These are phyloP conservation scores for Populus davidiana DNA, from an alignment of 345 rosid genomes.

Conservation along the genomic window DNA sequence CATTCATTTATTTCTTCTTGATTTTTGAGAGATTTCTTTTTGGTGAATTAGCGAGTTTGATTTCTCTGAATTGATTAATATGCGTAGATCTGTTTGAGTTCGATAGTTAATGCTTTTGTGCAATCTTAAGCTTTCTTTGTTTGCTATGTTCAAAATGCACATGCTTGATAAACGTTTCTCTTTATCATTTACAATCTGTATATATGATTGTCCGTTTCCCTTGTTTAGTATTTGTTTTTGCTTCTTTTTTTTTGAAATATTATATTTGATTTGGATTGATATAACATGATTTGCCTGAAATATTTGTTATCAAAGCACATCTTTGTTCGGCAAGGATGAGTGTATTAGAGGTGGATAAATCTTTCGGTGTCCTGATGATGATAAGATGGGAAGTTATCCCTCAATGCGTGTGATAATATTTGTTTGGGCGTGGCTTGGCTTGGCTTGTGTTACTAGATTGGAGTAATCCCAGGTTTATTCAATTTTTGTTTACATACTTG, in stretches of 20 bases:
- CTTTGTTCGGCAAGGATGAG: background rate
- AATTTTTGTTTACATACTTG: background rate
- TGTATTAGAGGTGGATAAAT: background rate
- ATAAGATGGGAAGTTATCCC: too few species aligned
- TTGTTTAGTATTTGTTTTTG: too few species aligned
- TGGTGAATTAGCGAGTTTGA: background rate
- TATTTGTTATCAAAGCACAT: background rate
- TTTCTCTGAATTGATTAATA: background rate
- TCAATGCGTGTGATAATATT: too few species aligned
- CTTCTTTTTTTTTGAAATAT: too few species aligned
- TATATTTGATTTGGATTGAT: background rate
- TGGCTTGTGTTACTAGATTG: background rate
- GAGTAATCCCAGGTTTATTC: background rate
- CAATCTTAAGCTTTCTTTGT: background rate
- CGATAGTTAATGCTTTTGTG: background rate
- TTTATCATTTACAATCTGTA: too few species aligned
- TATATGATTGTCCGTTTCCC: too few species aligned
- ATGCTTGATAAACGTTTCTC: too few species aligned
- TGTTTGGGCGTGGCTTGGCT: background rate
- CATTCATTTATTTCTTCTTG: background rate
- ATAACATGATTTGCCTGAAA: background rate
- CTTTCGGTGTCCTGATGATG: background rate
- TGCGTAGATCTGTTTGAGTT: conserved; percentile 8
- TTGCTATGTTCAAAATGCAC: background rate
- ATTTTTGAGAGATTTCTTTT: too few species aligned